Percentiles rank a stretch among this genome's conserved stretches.
Evolutionary conservation across 108 stramenopile species (phyloP).

Genomic region (Stephanodiscus minutulus): DNA sequence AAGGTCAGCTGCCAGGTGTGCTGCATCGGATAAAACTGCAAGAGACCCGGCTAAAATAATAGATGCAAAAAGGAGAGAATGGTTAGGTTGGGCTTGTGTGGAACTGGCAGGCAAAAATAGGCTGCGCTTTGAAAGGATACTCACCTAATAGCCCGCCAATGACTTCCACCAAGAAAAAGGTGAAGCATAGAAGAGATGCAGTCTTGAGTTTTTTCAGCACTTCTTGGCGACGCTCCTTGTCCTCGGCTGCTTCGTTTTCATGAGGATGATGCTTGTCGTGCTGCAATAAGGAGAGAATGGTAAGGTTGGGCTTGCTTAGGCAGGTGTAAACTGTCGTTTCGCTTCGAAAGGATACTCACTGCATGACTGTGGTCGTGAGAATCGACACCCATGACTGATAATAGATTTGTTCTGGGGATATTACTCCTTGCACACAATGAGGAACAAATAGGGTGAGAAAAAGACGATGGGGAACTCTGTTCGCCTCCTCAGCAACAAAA

Average conservation of each 20-base stretch:
- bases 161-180: conserved; percentile 80
- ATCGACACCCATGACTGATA: neutral
- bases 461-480: too few relatives aligned
- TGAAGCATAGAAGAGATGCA: conserved; percentile 62
- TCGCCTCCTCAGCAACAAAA: too few relatives aligned
- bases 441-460: too few relatives aligned
- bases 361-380: conserved; percentile 11
- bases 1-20: conserved; percentile 84
- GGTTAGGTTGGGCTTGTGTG: too few relatives aligned
- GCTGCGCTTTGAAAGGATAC: too few relatives aligned
- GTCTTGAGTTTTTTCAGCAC: conserved; percentile 68
- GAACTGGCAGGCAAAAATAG: too few relatives aligned
- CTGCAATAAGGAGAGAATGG: neutral
- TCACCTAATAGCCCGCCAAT: too few relatives aligned
- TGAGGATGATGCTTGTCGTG: conserved; percentile 26
- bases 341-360: conserved; percentile 1
- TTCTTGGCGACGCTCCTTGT: conserved; percentile 43
- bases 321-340: neutral
- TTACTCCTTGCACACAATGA: too few relatives aligned
- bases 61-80: too few relatives aligned
- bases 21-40: conserved; percentile 87
- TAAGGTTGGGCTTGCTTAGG: neutral
- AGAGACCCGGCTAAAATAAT: conserved; percentile 68
- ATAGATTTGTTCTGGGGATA: neutral
- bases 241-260: conserved; percentile 9